Conservation (phyloP, 805 yeast genomes). For the Yamadazyma paraphyllophila region DNA sequence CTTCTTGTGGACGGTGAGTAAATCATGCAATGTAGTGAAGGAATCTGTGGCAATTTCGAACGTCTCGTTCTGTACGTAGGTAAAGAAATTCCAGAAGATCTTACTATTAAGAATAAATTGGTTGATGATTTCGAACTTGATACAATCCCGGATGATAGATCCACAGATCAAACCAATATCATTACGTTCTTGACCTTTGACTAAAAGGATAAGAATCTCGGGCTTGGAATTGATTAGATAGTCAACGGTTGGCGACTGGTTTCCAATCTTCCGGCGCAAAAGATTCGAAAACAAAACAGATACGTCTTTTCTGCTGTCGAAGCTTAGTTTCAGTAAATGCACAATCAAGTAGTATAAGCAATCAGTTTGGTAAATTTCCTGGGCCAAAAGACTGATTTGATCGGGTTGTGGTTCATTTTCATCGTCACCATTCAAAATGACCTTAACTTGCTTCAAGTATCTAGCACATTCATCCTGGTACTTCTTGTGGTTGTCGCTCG, state of each 20-base stretch:
- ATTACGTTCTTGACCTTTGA: conserved; percentile 70
- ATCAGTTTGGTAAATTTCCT: conserved; percentile 74
- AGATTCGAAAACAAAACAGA: conserved; percentile 69
- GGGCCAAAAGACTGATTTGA: conserved; percentile 70
- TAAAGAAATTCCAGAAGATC: conserved; percentile 78
- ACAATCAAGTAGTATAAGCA: conserved; percentile 59
- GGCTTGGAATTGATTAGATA: conserved; percentile 64
- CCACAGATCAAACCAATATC: conserved; percentile 77
- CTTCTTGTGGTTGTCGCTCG: conserved; percentile 31
- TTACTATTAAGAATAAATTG: conserved; percentile 57
- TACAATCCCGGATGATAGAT: conserved; percentile 77
- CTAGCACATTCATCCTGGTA: conserved; percentile 74
- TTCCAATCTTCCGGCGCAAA: conserved; percentile 73
- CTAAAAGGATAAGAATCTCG: conserved; percentile 56
- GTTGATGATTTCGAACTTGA: conserved; percentile 71
- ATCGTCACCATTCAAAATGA: conserved; percentile 68
- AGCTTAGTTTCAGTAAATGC: conserved; percentile 68
- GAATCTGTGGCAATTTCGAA: conserved; percentile 93
- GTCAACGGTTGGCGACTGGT: conserved; percentile 83
- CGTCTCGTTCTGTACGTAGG: conserved; percentile 67
- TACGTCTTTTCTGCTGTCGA: conserved; percentile 88
- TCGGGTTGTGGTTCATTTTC: conserved; percentile 67
- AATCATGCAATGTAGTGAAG: conserved; percentile 70
- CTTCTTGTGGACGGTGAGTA: conserved; percentile 67
- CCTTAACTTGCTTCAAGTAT: conserved; percentile 60